Evolutionary conservation across 148 eudicot genomes (phyloP).

Genomic region (Bassia scoparia): DNA sequence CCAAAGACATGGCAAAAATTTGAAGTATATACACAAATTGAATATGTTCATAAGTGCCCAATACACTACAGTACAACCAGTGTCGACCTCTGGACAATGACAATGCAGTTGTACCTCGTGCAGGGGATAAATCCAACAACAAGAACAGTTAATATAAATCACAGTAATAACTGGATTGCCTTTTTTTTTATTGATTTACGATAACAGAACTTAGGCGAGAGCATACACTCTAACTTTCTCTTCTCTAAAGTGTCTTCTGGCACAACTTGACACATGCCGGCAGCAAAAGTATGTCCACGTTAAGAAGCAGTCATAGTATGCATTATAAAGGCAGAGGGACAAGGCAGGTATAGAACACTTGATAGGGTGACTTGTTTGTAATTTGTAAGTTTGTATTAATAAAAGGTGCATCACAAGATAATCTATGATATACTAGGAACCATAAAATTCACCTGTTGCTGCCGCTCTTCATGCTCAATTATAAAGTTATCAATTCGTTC

Average conservation of each 20-base stretch:
- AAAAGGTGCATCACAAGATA: not conserved
- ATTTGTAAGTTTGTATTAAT: too few species aligned
- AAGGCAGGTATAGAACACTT: not conserved
- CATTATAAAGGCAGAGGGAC: not conserved
- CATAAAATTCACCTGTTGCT: constrained; percentile 60
- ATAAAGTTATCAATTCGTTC: constrained; percentile 77
- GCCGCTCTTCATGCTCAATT: constrained; percentile 52
- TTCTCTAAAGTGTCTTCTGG: not conserved
- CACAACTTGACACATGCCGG: too few species aligned
- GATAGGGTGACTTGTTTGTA: too few species aligned
- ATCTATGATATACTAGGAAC: not conserved
- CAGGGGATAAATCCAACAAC: not conserved
- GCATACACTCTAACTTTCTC: not conserved
- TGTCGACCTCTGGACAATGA: not conserved
- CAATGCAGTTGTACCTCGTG: not conserved
- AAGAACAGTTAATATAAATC: not conserved
- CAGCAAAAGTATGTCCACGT: not conserved
- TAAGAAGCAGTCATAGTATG: not conserved
- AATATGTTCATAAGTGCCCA: not conserved
- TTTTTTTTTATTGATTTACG: too few species aligned
- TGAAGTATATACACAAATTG: not conserved
- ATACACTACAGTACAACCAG: not conserved
- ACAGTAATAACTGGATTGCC: not conserved
- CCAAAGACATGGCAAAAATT: not conserved
- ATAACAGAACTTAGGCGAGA: not conserved